These are phyloP conservation scores for Nitzschia putrida DNA, from an alignment of 108 stramenopile species.

Conservation along the genomic window DNA sequence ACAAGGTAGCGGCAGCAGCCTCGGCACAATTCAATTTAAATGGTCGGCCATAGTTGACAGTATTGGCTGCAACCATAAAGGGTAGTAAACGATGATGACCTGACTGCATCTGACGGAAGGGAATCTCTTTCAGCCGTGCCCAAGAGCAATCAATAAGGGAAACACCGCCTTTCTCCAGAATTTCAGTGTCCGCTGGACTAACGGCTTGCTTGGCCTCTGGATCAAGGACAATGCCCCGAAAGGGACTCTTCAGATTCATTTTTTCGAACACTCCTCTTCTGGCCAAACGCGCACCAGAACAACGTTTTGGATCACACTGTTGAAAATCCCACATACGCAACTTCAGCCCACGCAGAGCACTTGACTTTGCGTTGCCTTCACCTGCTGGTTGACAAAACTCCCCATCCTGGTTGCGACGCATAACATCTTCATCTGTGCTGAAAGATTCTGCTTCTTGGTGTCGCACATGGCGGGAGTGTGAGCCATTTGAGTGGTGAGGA, in stretches of 20 bases:
- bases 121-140: constrained; percentile 92
- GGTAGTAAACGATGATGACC: constrained; percentile 96
- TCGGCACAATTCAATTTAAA: constrained; percentile 88
- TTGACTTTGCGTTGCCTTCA: constrained; percentile 6
- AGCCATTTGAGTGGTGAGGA: constrained; percentile 5
- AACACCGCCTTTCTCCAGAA: constrained; percentile 77
- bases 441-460: constrained; percentile 1
- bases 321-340: constrained; percentile 98
- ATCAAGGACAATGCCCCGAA: constrained; percentile 93
- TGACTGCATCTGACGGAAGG: constrained; percentile 88
- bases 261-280: constrained; percentile 73
- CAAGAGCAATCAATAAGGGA: constrained; percentile 98
- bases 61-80: constrained; percentile 97
- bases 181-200: constrained; percentile 85
- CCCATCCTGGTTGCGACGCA: constrained; percentile 43
- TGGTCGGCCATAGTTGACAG: constrained; percentile 98
- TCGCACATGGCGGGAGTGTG: constrained; percentile 28
- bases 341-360: constrained; percentile 51
- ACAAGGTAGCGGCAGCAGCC: constrained; percentile 87
- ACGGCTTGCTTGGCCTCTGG: constrained; percentile 86
- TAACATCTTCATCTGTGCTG: constrained; percentile 39
- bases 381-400: constrained; percentile 16
- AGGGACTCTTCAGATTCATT: constrained; percentile 82
- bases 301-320: constrained; percentile 98
- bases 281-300: constrained; percentile 90